phyloP scores from a whole-genome alignment of 2,329 filamentous ascomycete species.

The Ophidiomyces ophidiicola region DNA sequence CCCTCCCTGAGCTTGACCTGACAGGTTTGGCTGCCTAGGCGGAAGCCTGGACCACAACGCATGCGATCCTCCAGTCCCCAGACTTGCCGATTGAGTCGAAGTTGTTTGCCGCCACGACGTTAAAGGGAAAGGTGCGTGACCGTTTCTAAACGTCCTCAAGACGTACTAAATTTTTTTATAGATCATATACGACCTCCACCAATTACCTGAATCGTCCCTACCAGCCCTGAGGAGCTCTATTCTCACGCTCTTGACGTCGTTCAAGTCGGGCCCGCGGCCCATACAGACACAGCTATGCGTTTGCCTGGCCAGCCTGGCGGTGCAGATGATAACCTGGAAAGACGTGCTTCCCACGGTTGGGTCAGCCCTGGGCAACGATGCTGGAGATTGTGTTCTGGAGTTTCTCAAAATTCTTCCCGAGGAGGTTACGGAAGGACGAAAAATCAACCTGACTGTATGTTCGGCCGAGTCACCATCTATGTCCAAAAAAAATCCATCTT shows the following conservation, averaged over 20 bases:
- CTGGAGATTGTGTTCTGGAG: slow-evolving; percentile 78
- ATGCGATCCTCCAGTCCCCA: slow-evolving; percentile 68
- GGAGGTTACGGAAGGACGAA: slow-evolving; percentile 97
- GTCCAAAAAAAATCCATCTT: slow-evolving; percentile 38
- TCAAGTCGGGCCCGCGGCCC: slow-evolving; percentile 66
- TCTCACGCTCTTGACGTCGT: slow-evolving; percentile 66
- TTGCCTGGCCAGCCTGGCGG: slow-evolving; percentile 83
- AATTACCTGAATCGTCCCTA: slow-evolving; percentile 66
- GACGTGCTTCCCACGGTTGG: slow-evolving; percentile 78
- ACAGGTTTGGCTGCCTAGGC: slow-evolving; percentile 41
- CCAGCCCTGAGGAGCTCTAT: slow-evolving; percentile 71
- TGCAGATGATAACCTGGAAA: slow-evolving; percentile 94
- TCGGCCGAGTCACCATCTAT: slow-evolving; percentile 42
- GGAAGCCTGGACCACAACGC: slow-evolving; percentile 80
- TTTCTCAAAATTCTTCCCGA: slow-evolving; percentile 94
- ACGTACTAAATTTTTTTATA: slow-evolving; percentile 29
- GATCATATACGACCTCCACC: slow-evolving; percentile 93
- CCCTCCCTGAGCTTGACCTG: slow-evolving; percentile 8
- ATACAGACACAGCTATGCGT: slow-evolving; percentile 89
- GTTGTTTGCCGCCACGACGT: slow-evolving; percentile 87
- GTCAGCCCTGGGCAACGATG: slow-evolving; percentile 55
- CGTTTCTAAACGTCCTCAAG: slow-evolving; percentile 5
- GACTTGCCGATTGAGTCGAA: slow-evolving; percentile 71
- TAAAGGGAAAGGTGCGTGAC: slow-evolving; percentile 85
- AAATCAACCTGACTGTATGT: slow-evolving; percentile 98